These are phyloP conservation scores for Domatiomyces globalis DNA, from an alignment of 2,329 filamentous ascomycete species.

Conservation along the genomic window DNA sequence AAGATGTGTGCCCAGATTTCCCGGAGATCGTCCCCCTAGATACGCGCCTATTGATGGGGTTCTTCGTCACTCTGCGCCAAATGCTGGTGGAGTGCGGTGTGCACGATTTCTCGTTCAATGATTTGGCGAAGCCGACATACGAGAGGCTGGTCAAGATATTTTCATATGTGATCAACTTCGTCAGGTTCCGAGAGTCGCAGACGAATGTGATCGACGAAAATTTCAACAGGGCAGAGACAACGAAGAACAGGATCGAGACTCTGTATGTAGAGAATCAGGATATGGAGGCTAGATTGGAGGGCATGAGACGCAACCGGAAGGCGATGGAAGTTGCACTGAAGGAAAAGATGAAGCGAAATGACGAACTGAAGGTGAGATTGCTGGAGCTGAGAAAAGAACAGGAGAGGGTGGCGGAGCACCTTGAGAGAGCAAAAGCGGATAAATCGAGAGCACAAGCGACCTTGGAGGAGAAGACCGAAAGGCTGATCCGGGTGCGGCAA, in stretches of 20 bases:
- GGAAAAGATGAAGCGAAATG: conserved; percentile 74
- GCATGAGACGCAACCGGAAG: conserved; percentile 66
- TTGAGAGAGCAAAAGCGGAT: conserved; percentile 70
- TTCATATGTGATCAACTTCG: conserved; percentile 97
- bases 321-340: conserved; percentile 68
- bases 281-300: conserved; percentile 63
- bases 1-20: conserved; percentile 68
- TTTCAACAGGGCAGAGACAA: conserved; percentile 78
- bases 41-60: conserved; percentile 87
- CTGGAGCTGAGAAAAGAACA: conserved; percentile 70
- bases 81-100: conserved; percentile 78
- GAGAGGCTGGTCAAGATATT: conserved; percentile 88
- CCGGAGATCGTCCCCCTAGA: conserved; percentile 73
- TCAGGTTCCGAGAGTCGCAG: conserved; percentile 88
- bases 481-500: conserved; percentile 53
- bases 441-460: conserved; percentile 59
- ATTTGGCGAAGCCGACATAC: conserved; percentile 81
- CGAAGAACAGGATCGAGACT: conserved; percentile 74
- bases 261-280: conserved; percentile 77
- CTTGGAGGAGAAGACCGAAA: conserved; percentile 37
- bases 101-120: conserved; percentile 82
- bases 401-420: conserved; percentile 64
- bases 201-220: conserved; percentile 80
- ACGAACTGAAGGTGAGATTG: conserved; percentile 69
- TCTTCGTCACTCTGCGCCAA: conserved; percentile 70